Conservation (phyloP, 2,329 filamentous ascomycete genomes). For the Neonectria magnoliae region DNA sequence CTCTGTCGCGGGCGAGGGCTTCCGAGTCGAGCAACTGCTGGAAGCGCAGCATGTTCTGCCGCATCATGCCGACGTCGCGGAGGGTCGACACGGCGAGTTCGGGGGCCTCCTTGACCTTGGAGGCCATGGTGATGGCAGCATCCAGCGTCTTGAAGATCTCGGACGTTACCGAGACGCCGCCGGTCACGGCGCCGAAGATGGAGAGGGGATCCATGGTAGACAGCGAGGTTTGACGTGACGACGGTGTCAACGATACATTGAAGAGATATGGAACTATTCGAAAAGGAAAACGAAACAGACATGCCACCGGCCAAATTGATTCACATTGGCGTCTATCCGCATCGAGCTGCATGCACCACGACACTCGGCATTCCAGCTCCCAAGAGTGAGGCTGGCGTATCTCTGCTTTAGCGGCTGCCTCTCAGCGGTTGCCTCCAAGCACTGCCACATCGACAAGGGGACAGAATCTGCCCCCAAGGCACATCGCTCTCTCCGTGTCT, state of each 20-base stretch:
- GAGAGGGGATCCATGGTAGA: slow-evolving; percentile 10
- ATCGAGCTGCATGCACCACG: neutral
- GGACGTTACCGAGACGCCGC: slow-evolving; percentile 5
- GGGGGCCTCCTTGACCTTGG: slow-evolving; percentile 4
- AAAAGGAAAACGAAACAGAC: neutral
- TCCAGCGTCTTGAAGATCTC: slow-evolving; percentile 11
- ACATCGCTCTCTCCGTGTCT: neutral
- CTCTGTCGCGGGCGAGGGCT: neutral
- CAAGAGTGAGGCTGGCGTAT: neutral
- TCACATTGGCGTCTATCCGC: neutral
- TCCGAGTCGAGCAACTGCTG: neutral
- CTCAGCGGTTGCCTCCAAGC: neutral
- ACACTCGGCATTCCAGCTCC: neutral
- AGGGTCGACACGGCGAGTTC: slow-evolving; percentile 6
- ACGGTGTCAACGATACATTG: neutral
- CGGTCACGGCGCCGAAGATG: slow-evolving; percentile 11
- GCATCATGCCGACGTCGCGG: slow-evolving; percentile 9
- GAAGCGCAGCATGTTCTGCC: slow-evolving; percentile 9
- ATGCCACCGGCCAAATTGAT: neutral
- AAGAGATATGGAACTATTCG: neutral
- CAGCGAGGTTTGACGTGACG: neutral
- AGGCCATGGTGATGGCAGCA: slow-evolving; percentile 3
- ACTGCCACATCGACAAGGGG: slow-evolving; percentile 1
- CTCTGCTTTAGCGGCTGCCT: neutral
- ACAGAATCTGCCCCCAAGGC: neutral